Evolutionary conservation across 768 basidiomycete species (phyloP).

Genomic region (Boletus reticulatus): DNA sequence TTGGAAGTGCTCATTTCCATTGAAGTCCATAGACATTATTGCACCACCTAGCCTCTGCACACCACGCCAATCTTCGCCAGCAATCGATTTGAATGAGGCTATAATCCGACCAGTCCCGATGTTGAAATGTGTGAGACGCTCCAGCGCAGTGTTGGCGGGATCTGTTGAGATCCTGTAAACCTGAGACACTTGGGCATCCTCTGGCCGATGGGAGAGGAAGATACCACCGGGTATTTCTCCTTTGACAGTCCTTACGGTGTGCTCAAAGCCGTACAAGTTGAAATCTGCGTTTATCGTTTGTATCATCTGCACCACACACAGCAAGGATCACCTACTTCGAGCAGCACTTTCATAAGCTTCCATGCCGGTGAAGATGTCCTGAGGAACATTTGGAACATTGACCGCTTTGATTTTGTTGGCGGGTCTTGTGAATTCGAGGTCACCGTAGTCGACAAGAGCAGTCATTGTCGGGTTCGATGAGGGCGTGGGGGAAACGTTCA

Average conservation of each 20-base stretch:
- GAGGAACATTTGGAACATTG: slow-evolving; percentile 32
- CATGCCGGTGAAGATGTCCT: slow-evolving; percentile 35
- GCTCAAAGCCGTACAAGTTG: slow-evolving; percentile 27
- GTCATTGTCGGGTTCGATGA: slow-evolving; percentile 18
- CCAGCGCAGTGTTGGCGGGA: slow-evolving; percentile 22
- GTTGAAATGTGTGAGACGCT: slow-evolving; percentile 40
- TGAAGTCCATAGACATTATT: slow-evolving; percentile 40
- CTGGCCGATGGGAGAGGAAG: slow-evolving; percentile 39
- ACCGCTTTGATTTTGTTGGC: slow-evolving; percentile 39
- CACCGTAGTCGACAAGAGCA: slow-evolving; percentile 26
- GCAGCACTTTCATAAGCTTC: slow-evolving; percentile 39
- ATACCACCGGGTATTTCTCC: slow-evolving; percentile 21
- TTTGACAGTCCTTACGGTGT: slow-evolving; percentile 7
- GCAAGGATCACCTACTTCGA: slow-evolving; percentile 24
- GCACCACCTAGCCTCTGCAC: slow-evolving; percentile 35
- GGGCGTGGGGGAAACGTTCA: not conserved
- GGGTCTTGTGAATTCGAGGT: slow-evolving; percentile 36
- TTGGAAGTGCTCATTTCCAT: slow-evolving; percentile 41
- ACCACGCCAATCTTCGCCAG: slow-evolving; percentile 42
- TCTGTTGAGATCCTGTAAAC: slow-evolving; percentile 35
- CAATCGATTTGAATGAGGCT: slow-evolving; percentile 29
- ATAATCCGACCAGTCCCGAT: slow-evolving; percentile 38
- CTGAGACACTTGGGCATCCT: slow-evolving; percentile 37
- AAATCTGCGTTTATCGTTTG: slow-evolving; percentile 22
- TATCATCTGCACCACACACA: not conserved